phyloP scores from a whole-genome alignment of 1,284 basidiomycete genomes.

The Tilletia caries region DNA sequence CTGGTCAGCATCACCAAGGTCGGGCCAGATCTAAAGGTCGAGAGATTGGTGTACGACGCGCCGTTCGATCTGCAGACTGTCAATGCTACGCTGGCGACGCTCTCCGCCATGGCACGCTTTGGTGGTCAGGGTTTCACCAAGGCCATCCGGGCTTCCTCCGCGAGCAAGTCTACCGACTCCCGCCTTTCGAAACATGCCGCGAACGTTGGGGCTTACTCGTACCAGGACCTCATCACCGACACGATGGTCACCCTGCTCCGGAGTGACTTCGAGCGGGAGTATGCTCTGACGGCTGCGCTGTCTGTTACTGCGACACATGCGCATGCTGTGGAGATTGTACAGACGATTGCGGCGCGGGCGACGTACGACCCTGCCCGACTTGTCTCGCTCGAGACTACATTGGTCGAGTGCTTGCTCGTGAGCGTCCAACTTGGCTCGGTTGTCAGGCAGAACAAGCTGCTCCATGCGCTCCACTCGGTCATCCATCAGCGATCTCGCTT shows the following conservation, averaged over 20 bases:
- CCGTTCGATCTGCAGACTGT: conserved; percentile 73
- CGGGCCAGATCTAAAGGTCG: conserved; percentile 56
- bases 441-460: conserved; percentile 67
- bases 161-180: not conserved
- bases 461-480: conserved; percentile 82
- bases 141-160: conserved; percentile 19
- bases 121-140: conserved; percentile 77
- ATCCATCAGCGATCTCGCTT: conserved; percentile 17
- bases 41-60: conserved; percentile 67
- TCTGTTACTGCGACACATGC: conserved; percentile 64
- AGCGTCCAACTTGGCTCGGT: conserved; percentile 61
- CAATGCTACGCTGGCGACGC: conserved; percentile 66
- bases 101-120: conserved; percentile 74
- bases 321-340: conserved; percentile 73
- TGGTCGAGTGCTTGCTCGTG: conserved; percentile 72
- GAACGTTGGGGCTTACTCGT: not conserved
- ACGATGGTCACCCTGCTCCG: not conserved
- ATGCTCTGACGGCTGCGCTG: conserved; percentile 70
- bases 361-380: conserved; percentile 66
- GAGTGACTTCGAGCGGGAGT: conserved; percentile 58
- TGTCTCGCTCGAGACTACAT: conserved; percentile 61
- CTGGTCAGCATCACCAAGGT: not conserved
- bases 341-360: conserved; percentile 73
- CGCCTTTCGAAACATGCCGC: not conserved
- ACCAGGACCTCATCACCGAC: conserved; percentile 15